These are phyloP conservation scores for Allium cepa DNA, from an alignment of 106 monocot genomes.

Conservation along the genomic window DNA sequence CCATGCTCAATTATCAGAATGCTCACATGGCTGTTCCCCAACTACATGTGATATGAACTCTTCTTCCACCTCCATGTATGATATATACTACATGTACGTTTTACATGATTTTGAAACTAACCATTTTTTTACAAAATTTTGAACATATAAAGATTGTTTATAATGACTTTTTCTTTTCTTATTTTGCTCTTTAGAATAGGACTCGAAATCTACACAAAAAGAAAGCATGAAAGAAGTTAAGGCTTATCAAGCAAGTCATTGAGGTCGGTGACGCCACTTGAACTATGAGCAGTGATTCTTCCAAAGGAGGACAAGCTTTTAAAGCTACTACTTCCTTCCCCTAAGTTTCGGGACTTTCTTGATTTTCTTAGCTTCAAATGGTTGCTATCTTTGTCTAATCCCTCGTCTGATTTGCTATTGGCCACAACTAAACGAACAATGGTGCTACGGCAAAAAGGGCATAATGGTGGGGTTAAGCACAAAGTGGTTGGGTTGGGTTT, in stretches of 20 bases:
- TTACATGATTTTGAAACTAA: too few species aligned
- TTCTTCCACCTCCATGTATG: too few species aligned
- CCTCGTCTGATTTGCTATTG: slow-evolving; percentile 22
- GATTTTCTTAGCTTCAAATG: slow-evolving; percentile 24
- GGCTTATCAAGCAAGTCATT: slow-evolving; percentile 43
- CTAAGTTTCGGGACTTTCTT: slow-evolving; percentile 38
- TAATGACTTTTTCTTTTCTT: too few species aligned
- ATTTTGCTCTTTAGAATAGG: neutral
- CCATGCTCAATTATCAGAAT: slow-evolving; percentile 9
- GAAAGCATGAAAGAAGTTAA: neutral
- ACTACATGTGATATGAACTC: too few species aligned
- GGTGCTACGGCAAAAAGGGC: slow-evolving; percentile 90
- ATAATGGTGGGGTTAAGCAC: slow-evolving; percentile 37
- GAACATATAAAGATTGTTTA: too few species aligned
- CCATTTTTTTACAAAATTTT: too few species aligned
- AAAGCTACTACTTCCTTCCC: slow-evolving; percentile 95
- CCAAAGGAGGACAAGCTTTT: slow-evolving; percentile 70
- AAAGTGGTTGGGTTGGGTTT: slow-evolving; percentile 61
- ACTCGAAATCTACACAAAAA: neutral
- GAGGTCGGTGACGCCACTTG: slow-evolving; percentile 36
- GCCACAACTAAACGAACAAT: slow-evolving; percentile 56
- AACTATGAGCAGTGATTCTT: slow-evolving; percentile 41
- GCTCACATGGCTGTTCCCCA: neutral
- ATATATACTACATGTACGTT: too few species aligned
- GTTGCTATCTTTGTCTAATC: slow-evolving; percentile 17